These are phyloP conservation scores for Corchorus olitorius DNA, from an alignment of 345 rosid genomes.

Conservation along the genomic window DNA sequence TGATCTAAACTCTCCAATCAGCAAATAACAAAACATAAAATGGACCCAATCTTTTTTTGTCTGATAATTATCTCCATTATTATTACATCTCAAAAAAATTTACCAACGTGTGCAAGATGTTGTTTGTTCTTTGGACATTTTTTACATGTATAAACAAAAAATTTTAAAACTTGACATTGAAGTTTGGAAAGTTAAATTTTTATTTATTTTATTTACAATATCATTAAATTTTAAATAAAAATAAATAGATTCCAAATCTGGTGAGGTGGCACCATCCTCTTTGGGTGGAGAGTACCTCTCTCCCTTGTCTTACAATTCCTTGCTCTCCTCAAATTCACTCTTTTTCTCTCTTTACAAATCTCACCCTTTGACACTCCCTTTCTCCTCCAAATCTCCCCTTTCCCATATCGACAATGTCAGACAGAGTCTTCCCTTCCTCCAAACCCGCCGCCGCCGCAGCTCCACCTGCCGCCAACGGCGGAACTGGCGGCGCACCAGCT, in stretches of 20 bases:
- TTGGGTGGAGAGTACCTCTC: slow-evolving; percentile 28
- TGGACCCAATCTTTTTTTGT: neutral
- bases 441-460: slow-evolving; percentile 39
- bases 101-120: neutral
- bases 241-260: slow-evolving; percentile 4
- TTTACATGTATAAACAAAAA: neutral
- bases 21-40: neutral
- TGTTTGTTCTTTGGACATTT: neutral
- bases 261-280: slow-evolving; percentile 29
- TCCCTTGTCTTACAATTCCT: neutral
- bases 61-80: slow-evolving; percentile 5
- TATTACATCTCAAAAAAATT: neutral
- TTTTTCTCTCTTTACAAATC: slow-evolving; percentile 8
- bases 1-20: neutral
- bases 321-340: slow-evolving; percentile 25
- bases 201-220: neutral
- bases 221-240: neutral
- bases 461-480: slow-evolving; percentile 29
- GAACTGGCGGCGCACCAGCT: neutral
- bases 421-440: slow-evolving; percentile 74
- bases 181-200: neutral
- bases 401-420: slow-evolving; percentile 39
- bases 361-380: neutral
- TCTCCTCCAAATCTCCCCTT: neutral
- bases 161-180: neutral